A percentile compares a stretch with the other conserved stretches of the same genome.
phyloP scores from a whole-genome alignment of 78 protist species.

The Dictyostelium capitatum region DNA sequence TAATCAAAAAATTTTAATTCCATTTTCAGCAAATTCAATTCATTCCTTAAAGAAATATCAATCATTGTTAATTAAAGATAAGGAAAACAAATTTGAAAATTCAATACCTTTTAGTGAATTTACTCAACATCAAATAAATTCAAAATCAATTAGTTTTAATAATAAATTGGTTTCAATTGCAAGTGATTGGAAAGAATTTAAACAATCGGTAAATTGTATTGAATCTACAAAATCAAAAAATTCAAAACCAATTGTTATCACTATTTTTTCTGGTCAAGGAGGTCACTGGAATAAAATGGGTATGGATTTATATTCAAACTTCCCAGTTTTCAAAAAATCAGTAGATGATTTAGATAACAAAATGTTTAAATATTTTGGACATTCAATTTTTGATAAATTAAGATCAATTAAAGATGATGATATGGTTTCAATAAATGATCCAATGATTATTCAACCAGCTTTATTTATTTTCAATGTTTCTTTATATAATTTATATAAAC shows the following conservation, averaged over 20 bases:
- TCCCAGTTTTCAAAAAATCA: background rate
- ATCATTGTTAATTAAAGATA: background rate
- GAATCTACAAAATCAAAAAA: background rate
- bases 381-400: background rate
- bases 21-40: constrained; percentile 25
- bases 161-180: background rate
- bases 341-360: constrained; percentile 7
- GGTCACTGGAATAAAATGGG: constrained; percentile 66
- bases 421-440: background rate
- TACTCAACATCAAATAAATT: constrained; percentile 11
- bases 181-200: constrained; percentile 22
- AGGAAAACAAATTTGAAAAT: background rate
- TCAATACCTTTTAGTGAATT: constrained; percentile 15
- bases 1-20: background rate
- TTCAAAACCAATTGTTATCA: background rate
- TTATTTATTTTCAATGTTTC: constrained; percentile 36
- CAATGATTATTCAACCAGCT: constrained; percentile 60
- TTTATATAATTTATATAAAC: constrained; percentile 8
- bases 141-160: background rate
- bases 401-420: background rate
- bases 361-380: background rate
- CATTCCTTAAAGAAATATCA: constrained; percentile 29
- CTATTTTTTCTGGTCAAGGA: constrained; percentile 61
- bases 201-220: no score
- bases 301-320: background rate